Evolutionary conservation across 1,284 basidiomycete species (phyloP).

Genomic region (Cronartium ribicola): DNA sequence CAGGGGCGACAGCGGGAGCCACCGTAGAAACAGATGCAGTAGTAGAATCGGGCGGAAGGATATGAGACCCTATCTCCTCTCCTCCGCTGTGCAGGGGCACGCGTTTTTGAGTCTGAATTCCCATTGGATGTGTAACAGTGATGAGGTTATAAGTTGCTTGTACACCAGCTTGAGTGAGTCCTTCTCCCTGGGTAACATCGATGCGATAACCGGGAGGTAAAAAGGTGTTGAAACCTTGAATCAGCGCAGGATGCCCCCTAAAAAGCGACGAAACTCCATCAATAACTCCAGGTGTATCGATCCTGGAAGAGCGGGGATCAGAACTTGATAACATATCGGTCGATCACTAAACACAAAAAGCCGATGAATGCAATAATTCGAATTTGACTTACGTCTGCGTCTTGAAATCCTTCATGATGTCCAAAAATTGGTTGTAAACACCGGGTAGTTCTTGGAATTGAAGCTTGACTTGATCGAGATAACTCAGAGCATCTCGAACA

Average conservation of each 20-base stretch:
- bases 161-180: constrained; percentile 55
- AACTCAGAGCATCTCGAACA: constrained; percentile 84
- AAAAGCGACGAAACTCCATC: constrained; percentile 93
- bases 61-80: constrained; percentile 40
- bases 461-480: constrained; percentile 88
- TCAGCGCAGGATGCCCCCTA: constrained; percentile 84
- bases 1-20: constrained; percentile 3
- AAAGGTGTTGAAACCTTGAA: constrained; percentile 99
- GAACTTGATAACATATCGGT: neutral
- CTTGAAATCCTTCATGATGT: constrained; percentile 99
- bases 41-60: constrained; percentile 2
- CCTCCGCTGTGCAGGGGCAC: constrained; percentile 42
- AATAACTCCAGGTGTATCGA: constrained; percentile 98
- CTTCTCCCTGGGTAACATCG: constrained; percentile 68
- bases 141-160: constrained; percentile 49
- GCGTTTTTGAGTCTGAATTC: constrained; percentile 45
- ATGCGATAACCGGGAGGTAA: constrained; percentile 94
- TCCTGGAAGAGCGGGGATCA: constrained; percentile 58
- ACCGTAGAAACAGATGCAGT: neutral
- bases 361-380: constrained; percentile 16
- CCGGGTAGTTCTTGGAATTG: constrained; percentile 36
- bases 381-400: constrained; percentile 71
- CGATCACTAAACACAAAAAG: neutral
- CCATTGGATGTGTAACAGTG: constrained; percentile 47
- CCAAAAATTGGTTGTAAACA: constrained; percentile 74